Percentiles rank a stretch among this genome's conserved stretches.
Evolutionary conservation across 2,329 filamentous ascomycete genomes (phyloP).

Genomic region (Aspergillus japonicus): DNA sequence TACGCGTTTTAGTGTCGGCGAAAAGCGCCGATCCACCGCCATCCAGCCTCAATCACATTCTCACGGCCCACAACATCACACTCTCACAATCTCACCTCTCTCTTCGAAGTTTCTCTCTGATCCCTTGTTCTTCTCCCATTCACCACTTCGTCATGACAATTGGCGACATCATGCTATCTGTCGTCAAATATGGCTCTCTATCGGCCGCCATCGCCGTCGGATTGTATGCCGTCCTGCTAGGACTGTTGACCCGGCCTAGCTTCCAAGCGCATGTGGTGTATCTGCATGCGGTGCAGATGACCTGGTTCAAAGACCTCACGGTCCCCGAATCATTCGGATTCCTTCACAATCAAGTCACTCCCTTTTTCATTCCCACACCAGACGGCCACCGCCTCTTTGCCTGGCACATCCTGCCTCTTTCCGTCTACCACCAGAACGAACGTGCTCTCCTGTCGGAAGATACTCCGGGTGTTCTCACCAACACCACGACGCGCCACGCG

Average conservation of each 20-base stretch:
- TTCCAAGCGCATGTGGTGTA: conserved; percentile 60
- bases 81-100: too few species aligned
- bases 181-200: conserved; percentile 6
- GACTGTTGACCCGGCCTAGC: conserved; percentile 45
- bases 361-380: conserved; percentile 47
- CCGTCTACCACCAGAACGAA: conserved; percentile 47
- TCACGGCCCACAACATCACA: too few species aligned
- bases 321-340: conserved; percentile 51
- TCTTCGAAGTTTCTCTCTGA: too few species aligned
- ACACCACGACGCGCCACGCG: conserved; percentile 38
- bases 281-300: conserved; percentile 54
- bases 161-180: neutral
- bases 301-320: conserved; percentile 55
- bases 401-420: conserved; percentile 53
- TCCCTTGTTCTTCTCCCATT: too few species aligned
- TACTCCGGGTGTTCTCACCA: conserved; percentile 29
- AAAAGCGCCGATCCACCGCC: too few species aligned
- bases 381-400: conserved; percentile 47
- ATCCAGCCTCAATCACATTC: too few species aligned
- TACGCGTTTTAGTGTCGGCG: too few species aligned
- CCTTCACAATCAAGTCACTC: conserved; percentile 50
- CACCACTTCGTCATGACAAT: too few species aligned
- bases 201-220: conserved; percentile 21
- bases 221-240: conserved; percentile 47
- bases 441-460: conserved; percentile 40